Conservation (phyloP, 768 basidiomycete species). For the Russula virescens region DNA sequence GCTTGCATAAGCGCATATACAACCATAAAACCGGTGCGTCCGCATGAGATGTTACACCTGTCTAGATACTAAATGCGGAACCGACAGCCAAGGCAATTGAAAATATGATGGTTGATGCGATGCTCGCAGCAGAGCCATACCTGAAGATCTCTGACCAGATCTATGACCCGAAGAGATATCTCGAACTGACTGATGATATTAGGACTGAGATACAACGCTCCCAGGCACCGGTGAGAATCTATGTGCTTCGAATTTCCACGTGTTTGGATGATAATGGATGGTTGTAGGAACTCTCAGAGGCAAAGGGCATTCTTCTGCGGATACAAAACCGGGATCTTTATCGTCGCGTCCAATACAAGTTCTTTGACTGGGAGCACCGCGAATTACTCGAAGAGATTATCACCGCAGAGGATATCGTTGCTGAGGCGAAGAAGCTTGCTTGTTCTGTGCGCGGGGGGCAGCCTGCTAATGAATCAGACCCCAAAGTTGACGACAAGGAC, state of each 20-base stretch:
- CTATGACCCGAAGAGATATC: conserved; percentile 50
- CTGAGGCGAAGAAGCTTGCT: conserved; percentile 29
- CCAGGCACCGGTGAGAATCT: conserved; percentile 40
- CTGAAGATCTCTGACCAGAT: conserved; percentile 56
- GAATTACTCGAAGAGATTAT: conserved; percentile 28
- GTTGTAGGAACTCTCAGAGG: conserved; percentile 49
- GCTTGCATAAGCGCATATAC: conserved; percentile 78
- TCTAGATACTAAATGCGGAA: background rate
- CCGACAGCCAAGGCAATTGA: conserved; percentile 68
- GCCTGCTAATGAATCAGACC: background rate
- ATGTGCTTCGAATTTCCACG: background rate
- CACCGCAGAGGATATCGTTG: conserved; percentile 36
- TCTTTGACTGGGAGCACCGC: conserved; percentile 35
- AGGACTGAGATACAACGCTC: conserved; percentile 53
- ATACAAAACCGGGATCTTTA: conserved; percentile 63
- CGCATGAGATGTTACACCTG: background rate
- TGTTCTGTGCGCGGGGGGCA: background rate
- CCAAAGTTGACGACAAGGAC: conserved; percentile 10
- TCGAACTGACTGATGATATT: conserved; percentile 66
- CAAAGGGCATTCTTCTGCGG: conserved; percentile 58
- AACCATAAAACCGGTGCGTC: conserved; percentile 67
- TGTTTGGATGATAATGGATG: conserved; percentile 1
- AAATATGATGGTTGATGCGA: conserved; percentile 77
- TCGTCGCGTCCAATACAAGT: conserved; percentile 60
- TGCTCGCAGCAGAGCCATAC: conserved; percentile 60